Percentiles rank a stretch among this genome's conserved stretches.
phyloP scores from a whole-genome alignment of 2,329 filamentous ascomycete genomes.

The Curvularia sp. region DNA sequence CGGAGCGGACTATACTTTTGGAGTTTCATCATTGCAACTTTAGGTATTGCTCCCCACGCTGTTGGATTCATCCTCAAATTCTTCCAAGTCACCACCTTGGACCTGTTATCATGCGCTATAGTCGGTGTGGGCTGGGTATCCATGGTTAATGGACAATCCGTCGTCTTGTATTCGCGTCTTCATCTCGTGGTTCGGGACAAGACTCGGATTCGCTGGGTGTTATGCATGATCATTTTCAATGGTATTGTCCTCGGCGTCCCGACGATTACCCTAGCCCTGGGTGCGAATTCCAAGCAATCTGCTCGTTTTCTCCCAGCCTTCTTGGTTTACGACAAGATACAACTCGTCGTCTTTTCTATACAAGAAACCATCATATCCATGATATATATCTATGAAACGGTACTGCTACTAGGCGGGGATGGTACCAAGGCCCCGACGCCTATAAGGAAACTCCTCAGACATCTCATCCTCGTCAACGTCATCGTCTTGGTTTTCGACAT shows the following conservation, averaged over 20 bases:
- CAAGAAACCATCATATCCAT: constrained; percentile 41
- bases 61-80: constrained; percentile 56
- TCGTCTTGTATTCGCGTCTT: constrained; percentile 67
- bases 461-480: constrained; percentile 48
- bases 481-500: constrained; percentile 51
- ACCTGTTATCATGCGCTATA: constrained; percentile 19
- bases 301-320: constrained; percentile 38
- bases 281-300: constrained; percentile 52
- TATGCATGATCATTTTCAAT: constrained; percentile 64
- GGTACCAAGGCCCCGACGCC: constrained; percentile 6
- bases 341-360: constrained; percentile 46
- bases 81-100: constrained; percentile 31
- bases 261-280: constrained; percentile 60
- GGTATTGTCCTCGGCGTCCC: constrained; percentile 46
- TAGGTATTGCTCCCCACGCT: constrained; percentile 54
- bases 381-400: constrained; percentile 27
- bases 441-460: constrained; percentile 20
- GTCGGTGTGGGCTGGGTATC: constrained; percentile 55
- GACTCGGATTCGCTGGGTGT: constrained; percentile 55
- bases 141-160: constrained; percentile 66
- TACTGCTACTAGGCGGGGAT: constrained; percentile 15
- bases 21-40: constrained; percentile 52
- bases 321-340: constrained; percentile 48
- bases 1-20: constrained; percentile 57
- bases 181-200: constrained; percentile 59